Conservation (phyloP, 768 basidiomycete species). For the Tricholoma furcatifolium region DNA sequence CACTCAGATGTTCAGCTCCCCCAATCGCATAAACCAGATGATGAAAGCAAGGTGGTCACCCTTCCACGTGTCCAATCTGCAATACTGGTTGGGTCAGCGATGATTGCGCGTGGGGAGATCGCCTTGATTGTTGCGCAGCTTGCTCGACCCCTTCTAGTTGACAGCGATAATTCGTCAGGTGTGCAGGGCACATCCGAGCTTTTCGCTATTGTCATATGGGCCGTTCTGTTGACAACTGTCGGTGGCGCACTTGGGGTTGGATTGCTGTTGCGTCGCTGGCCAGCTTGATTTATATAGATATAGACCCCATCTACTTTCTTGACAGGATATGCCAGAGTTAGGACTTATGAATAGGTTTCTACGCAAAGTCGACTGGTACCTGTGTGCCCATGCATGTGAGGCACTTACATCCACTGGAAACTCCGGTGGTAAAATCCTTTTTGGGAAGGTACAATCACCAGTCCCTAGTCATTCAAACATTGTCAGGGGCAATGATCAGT, state of each 20-base stretch:
- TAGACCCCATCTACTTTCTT: no score
- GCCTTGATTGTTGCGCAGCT: conserved; percentile 59
- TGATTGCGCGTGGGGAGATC: conserved; percentile 71
- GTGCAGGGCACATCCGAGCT: conserved; percentile 32
- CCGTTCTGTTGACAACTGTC: conserved; percentile 52
- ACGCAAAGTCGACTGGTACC: no score
- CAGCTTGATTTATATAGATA: background rate
- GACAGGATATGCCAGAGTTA: no score
- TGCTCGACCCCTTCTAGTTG: conserved; percentile 29
- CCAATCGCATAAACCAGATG: background rate
- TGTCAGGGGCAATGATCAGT: background rate
- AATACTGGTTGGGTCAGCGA: conserved; percentile 50
- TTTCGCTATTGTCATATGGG: conserved; percentile 57
- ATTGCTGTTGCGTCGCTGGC: conserved; percentile 17
- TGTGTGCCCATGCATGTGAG: background rate
- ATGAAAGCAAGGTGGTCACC: background rate
- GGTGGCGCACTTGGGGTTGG: conserved; percentile 41
- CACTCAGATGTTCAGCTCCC: background rate
- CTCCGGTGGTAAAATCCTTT: background rate
- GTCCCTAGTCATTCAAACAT: background rate
- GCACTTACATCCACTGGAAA: background rate
- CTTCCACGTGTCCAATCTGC: conserved; percentile 26
- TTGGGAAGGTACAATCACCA: background rate
- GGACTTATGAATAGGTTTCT: no score
- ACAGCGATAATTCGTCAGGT: background rate